phyloP scores from a whole-genome alignment of 768 basidiomycete genomes.

The Boletus reticulatus region DNA sequence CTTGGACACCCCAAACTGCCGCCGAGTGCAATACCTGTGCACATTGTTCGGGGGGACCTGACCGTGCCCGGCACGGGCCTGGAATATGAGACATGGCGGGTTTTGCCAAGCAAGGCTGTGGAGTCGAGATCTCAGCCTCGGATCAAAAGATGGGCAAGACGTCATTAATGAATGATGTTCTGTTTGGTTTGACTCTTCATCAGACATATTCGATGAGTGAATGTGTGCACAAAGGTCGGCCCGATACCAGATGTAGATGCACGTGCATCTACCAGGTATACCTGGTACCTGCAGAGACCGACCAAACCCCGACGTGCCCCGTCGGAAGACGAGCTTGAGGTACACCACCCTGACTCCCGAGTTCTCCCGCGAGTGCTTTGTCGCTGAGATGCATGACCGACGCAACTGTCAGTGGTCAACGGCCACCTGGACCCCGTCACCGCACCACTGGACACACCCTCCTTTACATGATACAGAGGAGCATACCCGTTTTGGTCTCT shows the following conservation, averaged over 20 bases:
- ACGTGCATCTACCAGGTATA: background rate
- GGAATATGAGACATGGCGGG: no score
- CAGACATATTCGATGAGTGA: background rate
- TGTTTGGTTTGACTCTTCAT: no score
- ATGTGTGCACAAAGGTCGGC: background rate
- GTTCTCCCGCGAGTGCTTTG: background rate
- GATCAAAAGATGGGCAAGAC: background rate
- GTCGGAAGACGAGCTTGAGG: background rate
- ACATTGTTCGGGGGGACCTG: conserved; percentile 2
- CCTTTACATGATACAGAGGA: background rate
- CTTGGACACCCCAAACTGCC: no score
- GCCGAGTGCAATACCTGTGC: background rate
- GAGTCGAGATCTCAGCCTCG: background rate
- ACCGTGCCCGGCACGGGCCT: background rate
- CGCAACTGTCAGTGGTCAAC: background rate
- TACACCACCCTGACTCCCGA: background rate
- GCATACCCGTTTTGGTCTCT: background rate
- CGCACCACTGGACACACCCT: background rate
- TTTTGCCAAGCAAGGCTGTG: background rate
- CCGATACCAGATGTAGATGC: background rate
- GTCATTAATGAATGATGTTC: background rate
- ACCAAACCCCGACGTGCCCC: background rate
- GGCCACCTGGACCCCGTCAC: background rate
- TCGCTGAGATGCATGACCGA: background rate
- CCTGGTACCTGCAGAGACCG: no score